Percentiles rank a stretch among this genome's conserved stretches.
These are phyloP conservation scores for Salix brachista DNA, from an alignment of 345 rosid species.

Conservation along the genomic window DNA sequence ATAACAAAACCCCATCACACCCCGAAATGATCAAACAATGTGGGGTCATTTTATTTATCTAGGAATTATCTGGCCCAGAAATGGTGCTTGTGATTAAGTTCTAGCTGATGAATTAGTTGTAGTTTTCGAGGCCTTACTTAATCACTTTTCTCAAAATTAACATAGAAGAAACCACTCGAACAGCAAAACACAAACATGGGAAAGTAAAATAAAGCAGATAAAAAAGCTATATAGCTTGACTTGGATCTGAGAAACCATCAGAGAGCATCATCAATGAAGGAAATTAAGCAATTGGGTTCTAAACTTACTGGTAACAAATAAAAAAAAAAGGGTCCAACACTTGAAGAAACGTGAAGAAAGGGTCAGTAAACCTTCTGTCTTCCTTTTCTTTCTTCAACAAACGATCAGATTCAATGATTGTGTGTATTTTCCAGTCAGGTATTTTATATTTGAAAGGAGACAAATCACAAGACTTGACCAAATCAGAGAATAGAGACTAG, in stretches of 20 bases:
- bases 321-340: background rate
- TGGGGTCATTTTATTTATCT: background rate
- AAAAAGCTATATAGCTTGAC: background rate
- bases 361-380: background rate
- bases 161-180: background rate
- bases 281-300: background rate
- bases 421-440: background rate
- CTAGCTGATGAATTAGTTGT: background rate
- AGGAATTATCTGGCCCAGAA: background rate
- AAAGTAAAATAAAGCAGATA: background rate
- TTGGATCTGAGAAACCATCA: background rate
- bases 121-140: background rate
- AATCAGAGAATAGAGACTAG: background rate
- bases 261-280: background rate
- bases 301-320: background rate
- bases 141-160: background rate
- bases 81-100: background rate
- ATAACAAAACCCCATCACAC: background rate
- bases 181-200: background rate
- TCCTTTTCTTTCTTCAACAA: background rate
- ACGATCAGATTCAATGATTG: background rate
- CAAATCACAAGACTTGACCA: background rate
- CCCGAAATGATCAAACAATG: background rate
- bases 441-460: background rate
- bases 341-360: background rate